Evolutionary conservation across 352 stramenopile species (phyloP), one percentile per base, ranked within the genome.

Genomic region (Globisporangium perplexum): DNA sequence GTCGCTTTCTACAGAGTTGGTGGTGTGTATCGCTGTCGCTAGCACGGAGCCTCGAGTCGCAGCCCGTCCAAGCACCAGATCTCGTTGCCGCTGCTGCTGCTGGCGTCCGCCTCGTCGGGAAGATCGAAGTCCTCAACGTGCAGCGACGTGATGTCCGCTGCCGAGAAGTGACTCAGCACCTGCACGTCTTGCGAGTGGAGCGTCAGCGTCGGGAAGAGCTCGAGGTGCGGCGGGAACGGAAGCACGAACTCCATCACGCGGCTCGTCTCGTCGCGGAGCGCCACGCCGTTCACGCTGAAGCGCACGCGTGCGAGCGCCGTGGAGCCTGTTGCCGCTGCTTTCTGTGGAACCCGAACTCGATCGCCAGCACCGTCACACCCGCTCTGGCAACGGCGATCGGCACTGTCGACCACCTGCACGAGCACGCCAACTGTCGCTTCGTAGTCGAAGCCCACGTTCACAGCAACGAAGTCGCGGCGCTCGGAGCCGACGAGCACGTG

Each of bases 141-240:
- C 24, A 84, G 64, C 4, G 54, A 47, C 8, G 58, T 69, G 41
- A 93, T 81, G 52, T 93, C 83, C 1, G 83, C 72, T 26, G 72
- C 73, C 43, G 83, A 93, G 60, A 95, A 91, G 26, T 82, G 78
- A 31, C 80, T 82, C 50, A 86, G 79, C 14, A 91, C 83, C 44
- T 86, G 77, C 20, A 90, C 68, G 46, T 86, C 76, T 43, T 89
- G 83, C 23, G 82, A 90, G 68, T 95, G 82, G 38, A 95, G 70
- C 24, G 82, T 91, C 55, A 95, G 65, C 3, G 84, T 95, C 55
- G 84, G 84, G 52, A 81, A 95, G 57, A 95, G 63, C 47, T 95
- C 84, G 22, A 71, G 78, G 24, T 67, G 62, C 0, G 78, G 63
- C 24, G 83, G 77, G 36, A 91, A 78, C 23, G 67, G 63, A 38